These are phyloP conservation scores for Trichoderma brevicompactum DNA, from an alignment of 2,329 filamentous ascomycete genomes.

Conservation along the genomic window DNA sequence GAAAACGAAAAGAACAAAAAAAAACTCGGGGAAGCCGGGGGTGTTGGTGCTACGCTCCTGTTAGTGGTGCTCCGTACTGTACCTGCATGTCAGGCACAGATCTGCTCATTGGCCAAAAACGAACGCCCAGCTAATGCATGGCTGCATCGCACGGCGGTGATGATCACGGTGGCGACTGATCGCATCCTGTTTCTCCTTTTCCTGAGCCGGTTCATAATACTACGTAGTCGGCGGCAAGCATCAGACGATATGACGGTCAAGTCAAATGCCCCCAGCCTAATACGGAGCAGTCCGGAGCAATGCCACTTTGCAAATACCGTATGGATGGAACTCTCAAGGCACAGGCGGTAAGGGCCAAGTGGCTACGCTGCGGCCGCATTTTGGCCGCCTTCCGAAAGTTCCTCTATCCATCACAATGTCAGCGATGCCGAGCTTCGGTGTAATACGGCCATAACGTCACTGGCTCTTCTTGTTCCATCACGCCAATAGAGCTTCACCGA, in stretches of 20 bases:
- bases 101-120: slow-evolving; percentile 22
- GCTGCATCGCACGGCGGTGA: slow-evolving; percentile 16
- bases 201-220: neutral
- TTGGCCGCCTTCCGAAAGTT: neutral
- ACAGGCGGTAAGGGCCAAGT: neutral
- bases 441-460: neutral
- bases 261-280: neutral
- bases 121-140: slow-evolving; percentile 18
- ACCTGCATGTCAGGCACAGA: slow-evolving; percentile 21
- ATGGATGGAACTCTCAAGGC: neutral
- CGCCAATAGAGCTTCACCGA: neutral
- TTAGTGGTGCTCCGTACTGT: neutral
- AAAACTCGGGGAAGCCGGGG: slow-evolving; percentile 20
- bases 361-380: neutral
- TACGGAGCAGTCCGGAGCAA: neutral
- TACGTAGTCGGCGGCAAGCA: slow-evolving; percentile 11
- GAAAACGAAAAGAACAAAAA: slow-evolving; percentile 15
- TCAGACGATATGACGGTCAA: slow-evolving; percentile 19
- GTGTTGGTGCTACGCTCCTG: slow-evolving; percentile 17
- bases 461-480: neutral
- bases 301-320: slow-evolving; percentile 2
- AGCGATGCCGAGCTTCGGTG: slow-evolving; percentile 2
- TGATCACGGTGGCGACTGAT: slow-evolving; percentile 19
- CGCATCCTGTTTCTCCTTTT: slow-evolving; percentile 14
- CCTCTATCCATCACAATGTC: neutral